Conservation (phyloP, 1,139 yeast species). For the Scheffersomyces insectosa region DNA sequence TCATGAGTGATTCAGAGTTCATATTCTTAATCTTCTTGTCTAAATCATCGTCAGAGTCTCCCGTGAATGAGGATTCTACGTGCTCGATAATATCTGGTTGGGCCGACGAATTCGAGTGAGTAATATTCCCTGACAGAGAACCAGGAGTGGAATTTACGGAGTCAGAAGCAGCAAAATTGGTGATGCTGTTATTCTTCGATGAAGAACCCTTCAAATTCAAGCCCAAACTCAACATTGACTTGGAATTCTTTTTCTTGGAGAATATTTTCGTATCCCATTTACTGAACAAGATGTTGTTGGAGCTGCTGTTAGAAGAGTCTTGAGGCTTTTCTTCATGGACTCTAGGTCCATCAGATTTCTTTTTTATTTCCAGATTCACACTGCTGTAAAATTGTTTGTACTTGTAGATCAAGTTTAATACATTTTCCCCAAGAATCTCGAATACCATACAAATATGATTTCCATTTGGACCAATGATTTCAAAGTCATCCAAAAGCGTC, state of each 20-base stretch:
- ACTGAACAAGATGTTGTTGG: conserved; percentile 15
- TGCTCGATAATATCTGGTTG: neutral
- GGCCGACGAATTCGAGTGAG: neutral
- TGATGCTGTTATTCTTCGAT: neutral
- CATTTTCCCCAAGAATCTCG: conserved; percentile 82
- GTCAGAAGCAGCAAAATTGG: neutral
- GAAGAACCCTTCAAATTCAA: conserved; percentile 13
- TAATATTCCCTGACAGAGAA: neutral
- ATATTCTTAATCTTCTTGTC: conserved; percentile 10
- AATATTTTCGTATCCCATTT: conserved; percentile 23
- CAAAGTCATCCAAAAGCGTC: conserved; percentile 63
- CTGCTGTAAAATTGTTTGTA: conserved; percentile 44
- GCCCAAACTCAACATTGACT: conserved; percentile 28
- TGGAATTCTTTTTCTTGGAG: conserved; percentile 19
- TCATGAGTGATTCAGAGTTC: conserved; percentile 12
- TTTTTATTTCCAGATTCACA: conserved; percentile 10
- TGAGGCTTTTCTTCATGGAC: conserved; percentile 2
- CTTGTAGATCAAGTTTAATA: conserved; percentile 68
- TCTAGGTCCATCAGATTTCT: neutral
- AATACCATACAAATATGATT: conserved; percentile 83
- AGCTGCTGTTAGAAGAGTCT: conserved; percentile 1
- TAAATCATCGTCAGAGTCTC: conserved; percentile 4
- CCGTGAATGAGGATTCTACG: conserved; percentile 1
- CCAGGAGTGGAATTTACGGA: neutral
- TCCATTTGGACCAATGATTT: conserved; percentile 73